Conservation (phyloP, 352 stramenopile species). For the Aphanomyces invadans region DNA sequence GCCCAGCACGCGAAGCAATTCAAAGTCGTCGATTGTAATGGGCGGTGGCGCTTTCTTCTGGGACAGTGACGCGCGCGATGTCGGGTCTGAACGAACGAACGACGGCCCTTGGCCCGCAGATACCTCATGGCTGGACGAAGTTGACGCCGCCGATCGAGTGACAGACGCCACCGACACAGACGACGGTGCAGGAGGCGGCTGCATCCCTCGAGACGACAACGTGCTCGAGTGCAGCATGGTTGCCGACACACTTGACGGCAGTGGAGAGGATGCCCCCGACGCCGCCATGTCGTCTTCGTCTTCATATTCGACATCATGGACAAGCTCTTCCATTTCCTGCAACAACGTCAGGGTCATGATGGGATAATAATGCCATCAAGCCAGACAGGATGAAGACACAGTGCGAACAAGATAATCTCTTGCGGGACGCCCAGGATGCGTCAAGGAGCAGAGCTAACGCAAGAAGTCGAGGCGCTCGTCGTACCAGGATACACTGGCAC, state of each 20-base stretch:
- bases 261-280: no score
- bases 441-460: no score
- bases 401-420: no score
- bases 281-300: constrained; percentile 1
- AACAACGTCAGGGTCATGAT: no score
- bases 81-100: no score
- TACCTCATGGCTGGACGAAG: no score
- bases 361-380: no score
- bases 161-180: background rate
- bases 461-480: background rate
- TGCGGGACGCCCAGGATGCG: no score
- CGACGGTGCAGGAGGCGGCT: background rate
- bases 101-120: no score
- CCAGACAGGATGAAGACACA: no score
- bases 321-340: constrained; percentile 9
- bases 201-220: background rate
- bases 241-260: no score
- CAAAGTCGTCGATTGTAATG: constrained; percentile 72
- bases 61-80: background rate
- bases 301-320: constrained; percentile 20
- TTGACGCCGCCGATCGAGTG: background rate
- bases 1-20: constrained; percentile 76
- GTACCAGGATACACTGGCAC: constrained; percentile 18
- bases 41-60: constrained; percentile 18
- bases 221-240: background rate